A percentile compares a stretch with the other conserved stretches of the same genome.
These are phyloP conservation scores for Hanseniaspora meyeri DNA, from an alignment of 805 yeast genomes.

Conservation along the genomic window DNA sequence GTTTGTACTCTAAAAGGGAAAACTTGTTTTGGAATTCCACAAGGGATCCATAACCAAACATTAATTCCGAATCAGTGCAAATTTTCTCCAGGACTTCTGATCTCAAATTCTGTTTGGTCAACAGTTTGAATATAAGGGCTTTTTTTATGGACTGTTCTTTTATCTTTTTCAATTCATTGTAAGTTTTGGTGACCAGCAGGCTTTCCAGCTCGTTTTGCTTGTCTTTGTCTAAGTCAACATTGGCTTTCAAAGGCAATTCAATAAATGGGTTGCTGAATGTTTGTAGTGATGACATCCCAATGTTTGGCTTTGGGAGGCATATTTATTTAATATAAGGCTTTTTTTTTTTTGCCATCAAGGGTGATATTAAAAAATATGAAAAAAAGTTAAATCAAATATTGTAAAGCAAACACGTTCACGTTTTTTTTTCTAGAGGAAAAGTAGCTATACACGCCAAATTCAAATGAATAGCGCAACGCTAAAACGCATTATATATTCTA, in stretches of 20 bases:
- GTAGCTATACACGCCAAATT: too few relatives aligned
- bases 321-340: too few relatives aligned
- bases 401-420: too few relatives aligned
- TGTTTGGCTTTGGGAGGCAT: neutral
- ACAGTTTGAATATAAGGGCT: neutral
- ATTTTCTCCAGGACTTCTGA: neutral
- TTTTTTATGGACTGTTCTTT: conserved; percentile 7
- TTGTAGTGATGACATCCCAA: neutral
- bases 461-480: too few relatives aligned
- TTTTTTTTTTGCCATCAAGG: neutral
- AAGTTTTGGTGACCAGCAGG: neutral
- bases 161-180: neutral
- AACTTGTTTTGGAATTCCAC: conserved; percentile 5
- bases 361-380: too few relatives aligned
- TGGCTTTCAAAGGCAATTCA: neutral
- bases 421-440: too few relatives aligned
- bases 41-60: conserved; percentile 4
- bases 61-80: neutral
- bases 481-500: too few relatives aligned
- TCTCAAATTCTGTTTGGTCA: neutral
- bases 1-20: neutral
- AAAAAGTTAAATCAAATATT: too few relatives aligned
- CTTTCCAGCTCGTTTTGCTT: neutral
- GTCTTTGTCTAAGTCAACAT: neutral
- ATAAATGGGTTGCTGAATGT: neutral